Evolutionary conservation across 495 filamentous ascomycete genomes (phyloP), one percentile per base, ranked within the genome.

Genomic region (Podospora comata): DNA sequence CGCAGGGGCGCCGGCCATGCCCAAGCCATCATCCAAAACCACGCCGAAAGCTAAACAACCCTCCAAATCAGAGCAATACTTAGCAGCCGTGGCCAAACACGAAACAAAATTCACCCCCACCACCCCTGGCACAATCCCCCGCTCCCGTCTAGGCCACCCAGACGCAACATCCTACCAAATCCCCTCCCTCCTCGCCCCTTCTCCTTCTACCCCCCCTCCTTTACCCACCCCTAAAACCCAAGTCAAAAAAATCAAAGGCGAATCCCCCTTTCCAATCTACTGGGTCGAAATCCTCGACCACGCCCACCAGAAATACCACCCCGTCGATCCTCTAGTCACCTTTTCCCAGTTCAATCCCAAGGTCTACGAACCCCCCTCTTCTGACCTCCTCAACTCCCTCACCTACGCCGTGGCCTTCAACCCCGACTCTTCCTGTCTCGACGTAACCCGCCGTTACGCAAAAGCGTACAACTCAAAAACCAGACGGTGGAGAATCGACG

Each of bases 201-300:
- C 7, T 28, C 5, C 5, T 15, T 23, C 20, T 23, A 23, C 20
- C 20, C 2, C 59, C 16, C 59, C 59, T 32, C 20, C 72, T 11
- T 68, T 75, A 2, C 62, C 79, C 23, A 71, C 28, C 4, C 69
- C 75, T 20, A 48, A 58, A 4, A 66, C 72, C 76, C 11, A 83
- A 23, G 20, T 78, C 64, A 68, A 62, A 23, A 39, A 16, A 30
- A 83, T 84, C 16, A 82, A 82, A 26, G 74, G 73, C 62, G 88
- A 89, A 73, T 94, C 92, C 3, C 76, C 84, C 2, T 91, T 88
- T 69, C 96, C 95, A 0, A 80, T 98, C 5, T 97, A 91, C 75
- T 99, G 95, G 95, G 89, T 97, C 2, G 95, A 99, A 78, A 89
- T 91, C 2, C 92, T 96, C 72, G 91, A 97, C 72, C 81, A 87